phyloP scores from a whole-genome alignment of 2,329 filamentous ascomycete species.

The Scleromitrula shiraiana region DNA sequence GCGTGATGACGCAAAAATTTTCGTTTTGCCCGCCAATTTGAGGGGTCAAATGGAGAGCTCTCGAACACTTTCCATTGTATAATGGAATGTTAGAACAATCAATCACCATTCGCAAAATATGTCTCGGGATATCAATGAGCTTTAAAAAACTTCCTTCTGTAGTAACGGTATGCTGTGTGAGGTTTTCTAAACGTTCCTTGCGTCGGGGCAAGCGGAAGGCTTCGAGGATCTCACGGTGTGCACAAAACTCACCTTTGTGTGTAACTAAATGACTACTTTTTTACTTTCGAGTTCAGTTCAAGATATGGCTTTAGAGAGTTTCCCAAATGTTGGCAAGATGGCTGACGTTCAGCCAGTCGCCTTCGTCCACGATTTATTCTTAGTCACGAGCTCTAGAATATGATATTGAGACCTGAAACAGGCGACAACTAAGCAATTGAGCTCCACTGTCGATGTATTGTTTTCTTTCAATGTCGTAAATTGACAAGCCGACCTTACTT shows the following conservation, averaged over 20 bases:
- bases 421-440: conserved; percentile 10
- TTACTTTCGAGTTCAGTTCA: no score
- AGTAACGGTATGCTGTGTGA: conserved; percentile 16
- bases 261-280: background rate
- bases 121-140: background rate
- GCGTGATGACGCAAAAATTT: conserved; percentile 1
- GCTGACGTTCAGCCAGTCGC: conserved; percentile 18
- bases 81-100: background rate
- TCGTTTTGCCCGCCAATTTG: background rate
- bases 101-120: background rate
- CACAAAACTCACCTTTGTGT: background rate
- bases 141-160: conserved; percentile 7
- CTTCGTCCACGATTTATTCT: conserved; percentile 20
- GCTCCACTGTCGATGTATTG: conserved; percentile 2
- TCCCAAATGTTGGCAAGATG: conserved; percentile 9
- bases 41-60: background rate
- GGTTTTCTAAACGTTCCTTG: conserved; percentile 18
- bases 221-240: conserved; percentile 11
- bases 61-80: background rate
- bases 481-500: background rate
- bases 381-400: conserved; percentile 15
- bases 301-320: no score
- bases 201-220: conserved; percentile 18
- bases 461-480: background rate
- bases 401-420: conserved; percentile 13